Evolutionary conservation across 345 rosid genomes (phyloP).

Genomic region (Rhodamnia rubescens): DNA sequence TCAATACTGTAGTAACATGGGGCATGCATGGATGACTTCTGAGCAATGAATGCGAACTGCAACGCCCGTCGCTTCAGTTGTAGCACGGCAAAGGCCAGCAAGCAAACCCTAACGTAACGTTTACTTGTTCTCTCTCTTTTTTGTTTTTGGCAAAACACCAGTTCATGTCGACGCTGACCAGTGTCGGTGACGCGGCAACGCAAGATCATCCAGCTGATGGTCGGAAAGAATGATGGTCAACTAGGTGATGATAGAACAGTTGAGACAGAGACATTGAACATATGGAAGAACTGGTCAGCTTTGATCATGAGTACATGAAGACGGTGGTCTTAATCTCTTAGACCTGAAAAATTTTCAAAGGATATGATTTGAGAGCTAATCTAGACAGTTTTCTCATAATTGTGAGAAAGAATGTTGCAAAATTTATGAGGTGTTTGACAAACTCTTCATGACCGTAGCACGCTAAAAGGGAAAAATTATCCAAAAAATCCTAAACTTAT

Average conservation of each 20-base stretch:
- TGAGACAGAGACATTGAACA: not conserved
- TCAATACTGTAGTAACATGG: not conserved
- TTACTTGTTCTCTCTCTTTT: not conserved
- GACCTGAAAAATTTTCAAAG: not conserved
- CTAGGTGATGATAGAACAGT: not conserved
- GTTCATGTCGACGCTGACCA: too few species aligned
- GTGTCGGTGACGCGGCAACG: too few species aligned
- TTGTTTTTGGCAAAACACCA: too few species aligned
- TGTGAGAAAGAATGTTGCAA: too few species aligned
- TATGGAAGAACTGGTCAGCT: not conserved
- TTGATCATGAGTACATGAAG: not conserved
- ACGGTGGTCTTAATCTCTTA: not conserved
- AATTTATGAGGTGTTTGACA: too few species aligned
- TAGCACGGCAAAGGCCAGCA: not conserved
- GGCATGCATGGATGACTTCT: not conserved
- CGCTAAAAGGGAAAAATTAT: too few species aligned
- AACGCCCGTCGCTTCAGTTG: too few species aligned
- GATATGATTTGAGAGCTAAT: not conserved
- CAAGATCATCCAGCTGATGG: not conserved
- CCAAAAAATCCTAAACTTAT: too few species aligned
- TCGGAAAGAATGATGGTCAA: not conserved
- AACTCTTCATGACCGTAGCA: too few species aligned
- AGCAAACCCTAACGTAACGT: not conserved
- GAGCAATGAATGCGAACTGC: not conserved
- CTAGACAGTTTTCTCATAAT: not conserved